These are phyloP conservation scores for Vitis vinifera DNA, from an alignment of 164 flowering plant genomes.

Conservation along the genomic window DNA sequence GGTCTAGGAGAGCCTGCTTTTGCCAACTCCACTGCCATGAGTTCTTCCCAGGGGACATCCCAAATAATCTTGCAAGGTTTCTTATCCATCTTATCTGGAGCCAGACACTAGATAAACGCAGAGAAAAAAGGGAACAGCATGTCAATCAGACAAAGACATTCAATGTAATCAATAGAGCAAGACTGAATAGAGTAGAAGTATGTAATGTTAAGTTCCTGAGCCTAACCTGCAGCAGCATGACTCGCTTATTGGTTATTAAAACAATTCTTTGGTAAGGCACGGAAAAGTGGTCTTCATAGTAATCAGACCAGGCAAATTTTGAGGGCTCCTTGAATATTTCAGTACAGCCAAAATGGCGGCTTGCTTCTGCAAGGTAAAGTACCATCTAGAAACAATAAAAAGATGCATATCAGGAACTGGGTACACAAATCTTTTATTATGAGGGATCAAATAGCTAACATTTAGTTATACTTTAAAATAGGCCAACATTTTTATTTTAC, in stretches of 20 bases:
- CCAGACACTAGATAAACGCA: conserved; percentile 48
- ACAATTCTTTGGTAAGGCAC: conserved; percentile 74
- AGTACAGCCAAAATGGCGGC: conserved; percentile 86
- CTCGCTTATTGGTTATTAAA: conserved; percentile 76
- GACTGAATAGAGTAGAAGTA: not conserved
- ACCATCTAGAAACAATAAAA: conserved; percentile 59
- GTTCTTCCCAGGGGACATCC: conserved; percentile 98
- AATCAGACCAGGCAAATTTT: conserved; percentile 90
- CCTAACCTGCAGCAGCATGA: conserved; percentile 87
- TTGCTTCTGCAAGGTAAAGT: conserved; percentile 88
- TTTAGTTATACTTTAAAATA: too few species aligned
- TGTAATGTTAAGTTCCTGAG: not conserved
- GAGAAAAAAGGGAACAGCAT: conserved; percentile 1
- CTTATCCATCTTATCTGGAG: conserved; percentile 76
- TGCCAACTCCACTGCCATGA: conserved; percentile 85
- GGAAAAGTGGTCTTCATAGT: conserved; percentile 79
- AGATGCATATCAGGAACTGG: not conserved
- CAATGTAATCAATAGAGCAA: not conserved
- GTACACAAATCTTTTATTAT: too few species aligned
- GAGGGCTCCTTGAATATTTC: conserved; percentile 97
- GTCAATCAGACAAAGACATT: not conserved
- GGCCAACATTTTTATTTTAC: too few species aligned
- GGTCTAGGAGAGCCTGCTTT: conserved; percentile 75
- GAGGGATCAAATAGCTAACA: too few species aligned
- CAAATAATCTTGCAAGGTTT: conserved; percentile 92